Evolutionary conservation across 2,329 filamentous ascomycete genomes (phyloP), one percentile per base, ranked within the genome.

Genomic region (Alternaria rosae): DNA sequence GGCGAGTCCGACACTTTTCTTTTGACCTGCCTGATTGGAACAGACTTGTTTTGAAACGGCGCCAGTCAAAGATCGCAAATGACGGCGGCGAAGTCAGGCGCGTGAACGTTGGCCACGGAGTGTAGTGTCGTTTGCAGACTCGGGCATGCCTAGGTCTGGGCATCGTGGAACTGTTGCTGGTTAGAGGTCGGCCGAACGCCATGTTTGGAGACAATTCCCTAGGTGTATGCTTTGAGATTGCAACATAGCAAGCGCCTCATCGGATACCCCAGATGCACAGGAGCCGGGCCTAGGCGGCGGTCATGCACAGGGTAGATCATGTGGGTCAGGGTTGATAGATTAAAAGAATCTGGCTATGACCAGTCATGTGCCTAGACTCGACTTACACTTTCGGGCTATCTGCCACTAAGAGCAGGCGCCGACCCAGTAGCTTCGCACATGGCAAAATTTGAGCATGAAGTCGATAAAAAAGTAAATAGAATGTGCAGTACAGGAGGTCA

Each of bases 151-250:
- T 38, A 57, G 43, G 23, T 54, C 51, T 17, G 43, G 38, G 47
- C 42, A 28, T n/a, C 25, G 17, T 59, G 43, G 41, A 23, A 32
- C 48, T 61, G 57, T 63, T 53, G 55, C 66, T 23, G 59, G 57
- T 64, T 65, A 71, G 58, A 56, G 56, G 54, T n/a, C 15, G 30
- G 57, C 28, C 43, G 28, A 68, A 59, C 59, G 62, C 54, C 64
- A 53, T 47, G 57, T 51, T 55, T 68, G 54, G 66, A 63, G 53
- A 62, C 8, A 62, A 43, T 41, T 45, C 32, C 65, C 64, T 65
- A 57, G 64, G 48, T 52, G 60, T 35, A 68, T 71, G 68, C 69
- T 43, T 68, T 62, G 68, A 69, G 59, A 73, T 70, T 67, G 64
- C 51, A 64, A 61, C 59, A 20, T 47, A 13, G 35, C 20, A 54